A percentile compares a stretch with the other conserved stretches of the same genome.
These are phyloP conservation scores for Entonaema liquescens DNA, from an alignment of 495 filamentous ascomycete species.

Conservation along the genomic window DNA sequence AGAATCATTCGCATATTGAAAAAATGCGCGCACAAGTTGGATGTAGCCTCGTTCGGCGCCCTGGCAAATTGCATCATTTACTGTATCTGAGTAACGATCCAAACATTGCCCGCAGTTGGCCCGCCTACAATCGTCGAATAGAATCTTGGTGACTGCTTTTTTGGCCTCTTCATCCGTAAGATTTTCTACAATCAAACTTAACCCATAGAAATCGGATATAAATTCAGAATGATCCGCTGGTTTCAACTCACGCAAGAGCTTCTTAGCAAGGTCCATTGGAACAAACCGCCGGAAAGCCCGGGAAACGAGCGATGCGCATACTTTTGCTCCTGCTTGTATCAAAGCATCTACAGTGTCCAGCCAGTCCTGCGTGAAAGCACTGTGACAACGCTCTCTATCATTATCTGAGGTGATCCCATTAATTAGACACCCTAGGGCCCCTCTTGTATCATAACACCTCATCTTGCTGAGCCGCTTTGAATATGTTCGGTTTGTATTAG, in stretches of 20 bases:
- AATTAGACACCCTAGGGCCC: not conserved
- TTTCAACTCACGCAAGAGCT: not conserved
- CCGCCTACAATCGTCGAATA: conserved; percentile 15
- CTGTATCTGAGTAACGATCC: not conserved
- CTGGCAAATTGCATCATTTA: not conserved
- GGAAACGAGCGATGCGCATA: not conserved
- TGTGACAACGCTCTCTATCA: not conserved
- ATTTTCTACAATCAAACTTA: not conserved
- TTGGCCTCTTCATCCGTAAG: conserved; percentile 10
- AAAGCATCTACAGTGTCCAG: conserved; percentile 13
- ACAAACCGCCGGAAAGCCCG: not conserved
- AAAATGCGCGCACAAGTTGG: conserved; percentile 16
- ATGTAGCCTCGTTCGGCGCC: conserved; percentile 9
- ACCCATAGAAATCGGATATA: not conserved
- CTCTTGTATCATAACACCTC: not conserved
- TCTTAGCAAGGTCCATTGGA: conserved; percentile 14
- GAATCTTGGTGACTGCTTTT: conserved; percentile 7
- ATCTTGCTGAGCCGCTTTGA: not conserved
- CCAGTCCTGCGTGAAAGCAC: conserved; percentile 8
- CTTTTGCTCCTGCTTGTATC: conserved; percentile 7
- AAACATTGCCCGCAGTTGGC: conserved; percentile 8
- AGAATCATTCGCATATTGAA: not conserved
- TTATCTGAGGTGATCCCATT: not conserved
- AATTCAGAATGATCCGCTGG: conserved; percentile 1
- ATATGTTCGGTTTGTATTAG: conserved; percentile 12